phyloP scores from a whole-genome alignment of 352 stramenopile species.

The Thalassiosira hispida region DNA sequence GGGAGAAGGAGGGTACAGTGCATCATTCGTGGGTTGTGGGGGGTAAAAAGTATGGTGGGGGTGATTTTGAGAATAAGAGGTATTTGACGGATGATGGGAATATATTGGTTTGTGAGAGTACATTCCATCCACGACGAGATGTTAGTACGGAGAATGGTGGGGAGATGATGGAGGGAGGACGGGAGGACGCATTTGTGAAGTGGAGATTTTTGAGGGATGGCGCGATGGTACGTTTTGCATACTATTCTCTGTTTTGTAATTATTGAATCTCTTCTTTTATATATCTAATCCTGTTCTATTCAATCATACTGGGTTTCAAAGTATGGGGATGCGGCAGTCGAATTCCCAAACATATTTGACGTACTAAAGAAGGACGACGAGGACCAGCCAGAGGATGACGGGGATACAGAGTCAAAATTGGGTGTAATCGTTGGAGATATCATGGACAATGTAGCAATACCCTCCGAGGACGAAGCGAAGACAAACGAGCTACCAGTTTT shows the following conservation, averaged over 20 bases:
- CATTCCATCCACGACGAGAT: slow-evolving; percentile 70
- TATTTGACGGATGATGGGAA: slow-evolving; percentile 69
- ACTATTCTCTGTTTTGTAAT: not conserved
- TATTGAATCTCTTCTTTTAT: not conserved
- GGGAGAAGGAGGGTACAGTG: slow-evolving; percentile 70
- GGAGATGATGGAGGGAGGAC: slow-evolving; percentile 33
- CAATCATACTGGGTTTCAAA: slow-evolving; percentile 14
- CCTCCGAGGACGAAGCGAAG: slow-evolving; percentile 20
- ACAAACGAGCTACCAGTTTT: too few relatives aligned
- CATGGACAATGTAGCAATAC: slow-evolving; percentile 42
- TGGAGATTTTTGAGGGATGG: slow-evolving; percentile 72
- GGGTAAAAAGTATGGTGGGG: slow-evolving; percentile 76
- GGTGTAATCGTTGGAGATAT: slow-evolving; percentile 40
- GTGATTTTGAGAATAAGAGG: slow-evolving; percentile 78
- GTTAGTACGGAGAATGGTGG: not conserved
- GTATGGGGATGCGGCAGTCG: slow-evolving; percentile 42
- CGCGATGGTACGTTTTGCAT: slow-evolving; percentile 38
- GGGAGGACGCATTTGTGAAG: slow-evolving; percentile 60
- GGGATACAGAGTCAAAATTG: slow-evolving; percentile 11
- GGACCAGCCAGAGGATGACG: slow-evolving; percentile 6
- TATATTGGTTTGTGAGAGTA: slow-evolving; percentile 75
- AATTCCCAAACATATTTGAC: slow-evolving; percentile 62
- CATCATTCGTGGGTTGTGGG: slow-evolving; percentile 79
- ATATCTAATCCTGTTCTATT: not conserved
- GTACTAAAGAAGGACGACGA: slow-evolving; percentile 53